These are phyloP conservation scores for Prillingera fragicola DNA, from an alignment of 1,284 basidiomycete genomes.

Conservation along the genomic window DNA sequence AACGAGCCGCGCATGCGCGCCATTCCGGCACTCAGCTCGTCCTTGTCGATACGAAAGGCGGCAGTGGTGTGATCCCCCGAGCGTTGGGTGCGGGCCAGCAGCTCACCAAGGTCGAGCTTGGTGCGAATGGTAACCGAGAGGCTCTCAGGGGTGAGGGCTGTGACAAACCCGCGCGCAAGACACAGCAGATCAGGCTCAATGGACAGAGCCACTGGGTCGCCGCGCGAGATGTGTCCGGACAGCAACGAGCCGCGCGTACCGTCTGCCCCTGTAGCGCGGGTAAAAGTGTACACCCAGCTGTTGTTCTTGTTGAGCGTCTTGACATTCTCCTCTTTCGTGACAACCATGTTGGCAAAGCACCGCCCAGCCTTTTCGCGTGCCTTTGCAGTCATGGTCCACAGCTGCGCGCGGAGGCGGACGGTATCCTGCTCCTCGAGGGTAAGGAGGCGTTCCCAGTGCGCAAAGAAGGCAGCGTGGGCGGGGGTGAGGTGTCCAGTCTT, in stretches of 20 bases:
- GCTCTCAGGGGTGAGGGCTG: slow-evolving; percentile 60
- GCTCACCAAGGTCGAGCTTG: slow-evolving; percentile 57
- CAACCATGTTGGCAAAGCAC: slow-evolving; percentile 69
- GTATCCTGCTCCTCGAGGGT: slow-evolving; percentile 84
- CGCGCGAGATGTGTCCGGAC: slow-evolving; percentile 67
- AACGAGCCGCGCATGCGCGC: slow-evolving; percentile 83
- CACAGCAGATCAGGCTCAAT: slow-evolving; percentile 78
- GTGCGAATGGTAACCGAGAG: slow-evolving; percentile 78
- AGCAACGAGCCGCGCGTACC: slow-evolving; percentile 55
- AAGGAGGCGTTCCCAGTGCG: slow-evolving; percentile 81
- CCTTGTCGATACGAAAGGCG: slow-evolving; percentile 85
- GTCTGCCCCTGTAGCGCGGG: slow-evolving; percentile 43
- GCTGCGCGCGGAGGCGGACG: slow-evolving; percentile 73
- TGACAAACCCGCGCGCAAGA: slow-evolving; percentile 75
- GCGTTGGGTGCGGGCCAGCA: slow-evolving; percentile 50
- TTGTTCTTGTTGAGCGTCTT: slow-evolving; percentile 48
- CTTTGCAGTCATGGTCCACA: slow-evolving; percentile 83
- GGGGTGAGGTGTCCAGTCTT: slow-evolving; percentile 76
- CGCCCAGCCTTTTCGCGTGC: slow-evolving; percentile 74
- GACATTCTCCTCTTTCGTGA: slow-evolving; percentile 51
- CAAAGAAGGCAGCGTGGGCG: slow-evolving; percentile 71
- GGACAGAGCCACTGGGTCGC: slow-evolving; percentile 79
- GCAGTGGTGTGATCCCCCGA: slow-evolving; percentile 33
- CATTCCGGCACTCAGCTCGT: slow-evolving; percentile 84
- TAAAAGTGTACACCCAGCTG: slow-evolving; percentile 62